Base-by-base conservation (phyloP, 495 filamentous ascomycete genomes). In the Schizothecium vesticola region DNA sequence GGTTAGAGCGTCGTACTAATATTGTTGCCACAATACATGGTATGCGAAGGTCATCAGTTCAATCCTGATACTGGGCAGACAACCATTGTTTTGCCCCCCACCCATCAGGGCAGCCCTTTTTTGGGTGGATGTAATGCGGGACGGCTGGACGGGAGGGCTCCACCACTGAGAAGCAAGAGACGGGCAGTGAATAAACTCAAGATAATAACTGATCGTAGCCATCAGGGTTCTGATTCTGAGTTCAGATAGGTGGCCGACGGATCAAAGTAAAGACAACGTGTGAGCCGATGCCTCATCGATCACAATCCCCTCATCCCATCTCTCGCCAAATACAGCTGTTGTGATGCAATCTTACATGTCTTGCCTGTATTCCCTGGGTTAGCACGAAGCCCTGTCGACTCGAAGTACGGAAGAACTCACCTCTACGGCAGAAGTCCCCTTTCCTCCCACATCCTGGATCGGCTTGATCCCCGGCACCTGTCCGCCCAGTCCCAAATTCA, bases 391-490 rank as follows among this genome's bases (percentile, higher is more conserved):
- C 24, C 26, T 16, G 0, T n/a, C 3, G 12, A 21, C 21, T 36
- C 19, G 13, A 26, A 58, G 19, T n/a, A 3, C 55, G 28, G 13
- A 21, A 33, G 9, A 64, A 26, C 51, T 59, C 56, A 65, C 69
- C 68, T 67, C 56, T 6, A 33, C 11, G 57, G 64, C 51, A 51
- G 22, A 29, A 33, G 60, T 11, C 69, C 67, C 69, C 64, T 67
- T 70, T 70, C 69, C 69, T 70, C 69, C 69, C 69, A 70, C 59
- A 63, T 56, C 69, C 63, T 67, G 33, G 64, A 65, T 56, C 68
- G 29, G 58, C 62, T 43, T 23, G 63, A 69, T 56, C 63, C 36
- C 23, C 57, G 16, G 56, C 23, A 23, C 29, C 21, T 29, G 63
- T 16, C 63, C 28, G 28, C 21, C 16, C 26, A 59, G 8, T 29